Base-by-base conservation (phyloP, 2,329 filamentous ascomycete genomes). In the Botryotinia globosa region DNA sequence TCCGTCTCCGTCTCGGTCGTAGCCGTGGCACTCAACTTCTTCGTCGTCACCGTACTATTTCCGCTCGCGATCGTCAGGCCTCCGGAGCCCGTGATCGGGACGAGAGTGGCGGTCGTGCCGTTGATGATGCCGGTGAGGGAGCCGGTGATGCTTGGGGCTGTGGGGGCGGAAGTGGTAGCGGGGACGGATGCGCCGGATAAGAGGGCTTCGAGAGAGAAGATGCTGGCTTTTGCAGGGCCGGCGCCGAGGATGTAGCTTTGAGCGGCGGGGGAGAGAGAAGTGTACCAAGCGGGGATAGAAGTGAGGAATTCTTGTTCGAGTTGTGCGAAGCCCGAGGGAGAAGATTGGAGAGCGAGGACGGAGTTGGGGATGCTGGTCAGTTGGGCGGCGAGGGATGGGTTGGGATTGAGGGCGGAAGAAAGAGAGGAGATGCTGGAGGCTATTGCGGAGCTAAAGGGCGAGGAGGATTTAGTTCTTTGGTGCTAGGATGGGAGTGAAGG, bases 1-100 rank as follows among this genome's bases (percentile, higher is more conserved):
- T 20, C 37, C 45, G 69, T 66, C 3, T 14, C 37, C 37, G 69
- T 42, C 20, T 34, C 58, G 16, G 58, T n/a, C 0, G 58, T n/a
- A 1, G 37, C 4, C 59, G 69, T 10, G 2, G 34, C 14, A 16
- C 59, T 32, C 37, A 65, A 20, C 10, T 42, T 65, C 3, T n/a
- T 54, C 32, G 69, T 71, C 42, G 54, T 68, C 5, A 72, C 70
- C n/a, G 70, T 72, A 25, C 70, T 61, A 68, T 72, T 72, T 4
- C 70, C 63, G 1, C 63, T 34, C 16, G 51, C 32, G 12, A 45
- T 39, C 5, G 65, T 67, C 10, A 67, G 51, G 2, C 16, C 65
- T 10, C 65, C 65, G 1, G 65, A 54, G 1, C 65, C 65, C 4
- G 51, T 56, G 14, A 56, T n/a, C 3, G 65, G 69, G 14, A 67